Evolutionary conservation across 2,329 filamentous ascomycete species (phyloP), one percentile per base, ranked within the genome.

Genomic region (Fusarium penzigii): DNA sequence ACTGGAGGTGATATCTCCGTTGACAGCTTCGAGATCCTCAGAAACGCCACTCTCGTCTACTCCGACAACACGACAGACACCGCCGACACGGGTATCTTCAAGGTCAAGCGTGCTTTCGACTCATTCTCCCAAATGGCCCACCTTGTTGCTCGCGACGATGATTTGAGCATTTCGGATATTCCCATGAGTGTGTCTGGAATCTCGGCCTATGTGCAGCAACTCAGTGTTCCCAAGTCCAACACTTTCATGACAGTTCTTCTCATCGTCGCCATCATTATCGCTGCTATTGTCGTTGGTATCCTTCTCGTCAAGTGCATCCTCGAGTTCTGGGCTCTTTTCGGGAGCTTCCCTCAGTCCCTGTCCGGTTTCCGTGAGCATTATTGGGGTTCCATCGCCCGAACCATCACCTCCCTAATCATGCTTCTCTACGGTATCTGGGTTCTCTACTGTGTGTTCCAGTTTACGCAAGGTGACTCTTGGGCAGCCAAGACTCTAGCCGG

Each of bases 191-290:
- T 96, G 34, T 80, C 83, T 44, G 90, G 91, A 47, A 88, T 97
- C 64, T 82, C 92, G 70, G 89, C 84, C 29, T 96, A 88, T 65
- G 88, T 87, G n/a, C 86, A 96, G 68, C 80, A 92, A 68, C 82
- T 96, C 51, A 85, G 84, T 41, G 92, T 97, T 48, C 94, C 94
- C 16, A 84, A 89, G 62, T 86, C 89, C 44, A 96, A 97, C 75
- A 92, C 91, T 2, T 97, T 97, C 76, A 96, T 99, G 92, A 97
- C 91, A 0, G 86, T 96, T 5, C 81, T 97, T 2, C 78, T 97
- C 46, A 78, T 97, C 53, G 93, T 96, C 55, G 90, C 91, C 56
- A 94, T 96, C 59, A 80, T 95, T 47, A 84, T 97, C 58, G 92
- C 86, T 5, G 83, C 83, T 34, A 93, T 97, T 59, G 87, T 89